Base-by-base conservation (phyloP, 2,329 filamentous ascomycete species). In the Diaporthe amygdali region DNA sequence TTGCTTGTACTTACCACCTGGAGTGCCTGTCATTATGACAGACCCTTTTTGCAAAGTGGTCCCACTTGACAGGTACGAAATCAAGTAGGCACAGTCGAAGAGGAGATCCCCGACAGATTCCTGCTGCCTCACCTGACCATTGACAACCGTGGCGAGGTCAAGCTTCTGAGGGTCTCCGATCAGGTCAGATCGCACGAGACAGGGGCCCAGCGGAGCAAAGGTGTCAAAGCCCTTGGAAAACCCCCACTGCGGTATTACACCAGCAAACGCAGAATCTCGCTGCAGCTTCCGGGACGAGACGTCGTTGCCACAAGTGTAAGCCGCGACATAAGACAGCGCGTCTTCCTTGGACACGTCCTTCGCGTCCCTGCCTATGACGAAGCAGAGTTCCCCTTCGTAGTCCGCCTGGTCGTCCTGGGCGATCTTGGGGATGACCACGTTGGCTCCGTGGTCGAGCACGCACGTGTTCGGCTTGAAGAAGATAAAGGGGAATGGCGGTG, bases 161-260 rank as follows among this genome's bases (percentile, higher is more conserved):
- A 90, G 78, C 20, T 77, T 74, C 1, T 75, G 77, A 0, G 86
- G 86, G 66, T 87, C 84, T 0, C 78, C 76, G 0, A 90, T 76
- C 0, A 87, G 69, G 1, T 77, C 77, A 0, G 79, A 77, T 1
- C 79, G 78, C 0, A 90, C 85, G 0, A 90, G 77, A 46, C 79
- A 80, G 0, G 88, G 88, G 0, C 88, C 88, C 0, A 90, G 69
- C 0, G 88, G 89, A 0, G 86, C 85, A 73, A 82, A 90, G 0
- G 83, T 87, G 73, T 90, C 87, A 68, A 90, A 90, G 0, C 87
- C 85, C 74, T 90, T 90, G 20, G 82, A 84, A 73, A 89, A 90
- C 0, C 84, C 83, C 85, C 86, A 90, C 75, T 90, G 88, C 0
- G 87, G 88, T 0, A 89, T 85, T 0, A 79, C 81, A 0, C 87